phyloP scores from a whole-genome alignment of 805 yeast genomes.

The Hanseniaspora mollemarum region DNA sequence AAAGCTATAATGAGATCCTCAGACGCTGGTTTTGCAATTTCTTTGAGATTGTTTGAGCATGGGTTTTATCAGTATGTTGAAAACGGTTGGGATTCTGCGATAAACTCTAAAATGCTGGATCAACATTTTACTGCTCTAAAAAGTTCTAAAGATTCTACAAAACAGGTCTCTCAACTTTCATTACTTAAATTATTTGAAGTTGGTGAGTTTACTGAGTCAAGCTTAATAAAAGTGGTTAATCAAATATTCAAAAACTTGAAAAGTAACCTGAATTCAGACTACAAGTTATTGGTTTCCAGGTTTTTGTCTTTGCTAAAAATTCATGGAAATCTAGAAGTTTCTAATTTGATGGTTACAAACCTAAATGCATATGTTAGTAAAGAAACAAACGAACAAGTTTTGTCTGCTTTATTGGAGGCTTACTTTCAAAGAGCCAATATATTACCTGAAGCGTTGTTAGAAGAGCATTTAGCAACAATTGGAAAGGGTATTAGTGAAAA shows the following conservation, averaged over 20 bases:
- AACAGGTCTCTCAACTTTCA: constrained; percentile 38
- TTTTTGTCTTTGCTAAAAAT: constrained; percentile 33
- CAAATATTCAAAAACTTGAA: constrained; percentile 51
- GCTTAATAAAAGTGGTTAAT: constrained; percentile 33
- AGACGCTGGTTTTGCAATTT: constrained; percentile 51
- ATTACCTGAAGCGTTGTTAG: constrained; percentile 23
- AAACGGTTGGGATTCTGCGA: constrained; percentile 8
- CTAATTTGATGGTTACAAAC: constrained; percentile 31
- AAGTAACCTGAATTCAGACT: constrained; percentile 50
- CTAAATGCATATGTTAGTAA: constrained; percentile 48
- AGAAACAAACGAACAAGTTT: constrained; percentile 63
- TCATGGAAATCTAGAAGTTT: constrained; percentile 26
- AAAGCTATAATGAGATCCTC: constrained; percentile 70
- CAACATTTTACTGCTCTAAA: constrained; percentile 37
- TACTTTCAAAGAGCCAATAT: constrained; percentile 38
- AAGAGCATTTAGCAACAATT: constrained; percentile 29
- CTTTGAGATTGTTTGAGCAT: constrained; percentile 36
- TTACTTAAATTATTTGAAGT: constrained; percentile 22
- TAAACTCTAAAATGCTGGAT: constrained; percentile 7
- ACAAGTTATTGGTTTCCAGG: constrained; percentile 43
- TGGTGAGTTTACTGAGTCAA: constrained; percentile 24
- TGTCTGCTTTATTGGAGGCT: constrained; percentile 40
- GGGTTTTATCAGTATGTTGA: background rate
- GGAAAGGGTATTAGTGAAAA: constrained; percentile 55
- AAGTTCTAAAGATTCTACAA: constrained; percentile 57